Conservation (phyloP, 2,329 filamentous ascomycete genomes). For the Arthrobotrys conoides region DNA sequence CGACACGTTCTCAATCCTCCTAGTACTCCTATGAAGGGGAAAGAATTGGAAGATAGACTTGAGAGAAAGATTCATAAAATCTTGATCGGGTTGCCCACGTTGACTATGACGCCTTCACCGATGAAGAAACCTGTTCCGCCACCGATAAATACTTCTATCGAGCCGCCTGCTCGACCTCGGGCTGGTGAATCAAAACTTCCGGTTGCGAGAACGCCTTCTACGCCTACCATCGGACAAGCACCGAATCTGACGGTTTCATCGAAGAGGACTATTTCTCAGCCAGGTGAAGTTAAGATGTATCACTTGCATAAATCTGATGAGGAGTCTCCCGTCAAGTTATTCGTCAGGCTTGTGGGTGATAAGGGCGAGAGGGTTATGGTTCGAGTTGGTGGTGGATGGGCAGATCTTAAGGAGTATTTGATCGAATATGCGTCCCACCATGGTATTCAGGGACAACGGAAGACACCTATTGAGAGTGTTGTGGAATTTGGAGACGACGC, state of each 20-base stretch:
- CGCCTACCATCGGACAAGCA: constrained; percentile 68
- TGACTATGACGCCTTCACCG: constrained; percentile 57
- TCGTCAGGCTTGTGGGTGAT: constrained; percentile 92
- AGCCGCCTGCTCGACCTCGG: constrained; percentile 62
- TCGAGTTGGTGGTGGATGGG: constrained; percentile 97
- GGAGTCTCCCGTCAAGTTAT: constrained; percentile 91
- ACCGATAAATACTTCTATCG: constrained; percentile 43
- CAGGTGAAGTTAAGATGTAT: constrained; percentile 84
- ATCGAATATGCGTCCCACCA: constrained; percentile 95
- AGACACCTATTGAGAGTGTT: constrained; percentile 61
- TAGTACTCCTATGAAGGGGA: constrained; percentile 57
- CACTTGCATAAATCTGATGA: constrained; percentile 88
- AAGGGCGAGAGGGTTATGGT: constrained; percentile 96
- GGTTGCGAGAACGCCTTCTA: constrained; percentile 62
- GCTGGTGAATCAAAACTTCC: constrained; percentile 67
- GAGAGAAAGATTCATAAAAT: constrained; percentile 64
- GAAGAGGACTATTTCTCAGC: constrained; percentile 66
- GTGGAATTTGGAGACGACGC: constrained; percentile 56
- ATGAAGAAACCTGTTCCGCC: constrained; percentile 56
- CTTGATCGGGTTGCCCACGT: constrained; percentile 62
- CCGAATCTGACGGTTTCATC: constrained; percentile 68
- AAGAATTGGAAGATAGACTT: constrained; percentile 60
- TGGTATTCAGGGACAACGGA: constrained; percentile 73
- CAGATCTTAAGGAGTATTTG: constrained; percentile 93
- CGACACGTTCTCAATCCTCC: constrained; percentile 41